These are phyloP conservation scores for Luffa aegyptiaca DNA, from an alignment of 306 rosid genomes.

Conservation along the genomic window DNA sequence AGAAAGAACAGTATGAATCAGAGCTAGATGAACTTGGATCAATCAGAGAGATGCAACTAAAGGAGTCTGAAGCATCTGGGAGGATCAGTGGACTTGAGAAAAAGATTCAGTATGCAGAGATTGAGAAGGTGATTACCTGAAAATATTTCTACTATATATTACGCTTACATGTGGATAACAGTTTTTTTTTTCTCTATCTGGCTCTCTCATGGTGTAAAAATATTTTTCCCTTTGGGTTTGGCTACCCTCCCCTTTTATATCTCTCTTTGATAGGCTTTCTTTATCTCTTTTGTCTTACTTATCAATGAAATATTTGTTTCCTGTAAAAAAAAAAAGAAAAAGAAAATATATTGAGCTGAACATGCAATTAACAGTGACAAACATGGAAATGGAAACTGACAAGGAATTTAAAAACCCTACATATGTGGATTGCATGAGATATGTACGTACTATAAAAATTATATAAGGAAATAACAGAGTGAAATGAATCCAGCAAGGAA, in stretches of 20 bases:
- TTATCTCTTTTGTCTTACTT: not conserved
- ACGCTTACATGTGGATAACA: not conserved
- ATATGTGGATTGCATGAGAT: not conserved
- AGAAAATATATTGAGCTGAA: not conserved
- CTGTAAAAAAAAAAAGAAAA: not conserved
- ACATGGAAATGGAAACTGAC: not conserved
- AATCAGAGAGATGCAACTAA: conserved; percentile 93
- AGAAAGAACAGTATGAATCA: conserved; percentile 68
- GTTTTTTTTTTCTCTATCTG: not conserved
- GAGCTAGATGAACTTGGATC: conserved; percentile 91
- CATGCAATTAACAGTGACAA: not conserved
- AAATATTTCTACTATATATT: not conserved
- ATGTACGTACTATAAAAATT: not conserved
- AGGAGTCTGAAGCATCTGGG: conserved; percentile 90
- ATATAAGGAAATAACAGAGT: not conserved
- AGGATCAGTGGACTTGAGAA: conserved; percentile 89
- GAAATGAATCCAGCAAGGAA: not conserved
- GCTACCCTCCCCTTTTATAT: not conserved
- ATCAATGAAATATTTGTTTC: not conserved
- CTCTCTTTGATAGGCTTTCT: not conserved
- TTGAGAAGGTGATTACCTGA: conserved; percentile 62
- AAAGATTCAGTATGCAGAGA: conserved; percentile 91
- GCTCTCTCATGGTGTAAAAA: not conserved
- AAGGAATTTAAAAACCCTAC: not conserved
- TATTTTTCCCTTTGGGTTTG: not conserved